Conservation (phyloP, 2,329 filamentous ascomycete species). For the Gaeumannomyces sp. region DNA sequence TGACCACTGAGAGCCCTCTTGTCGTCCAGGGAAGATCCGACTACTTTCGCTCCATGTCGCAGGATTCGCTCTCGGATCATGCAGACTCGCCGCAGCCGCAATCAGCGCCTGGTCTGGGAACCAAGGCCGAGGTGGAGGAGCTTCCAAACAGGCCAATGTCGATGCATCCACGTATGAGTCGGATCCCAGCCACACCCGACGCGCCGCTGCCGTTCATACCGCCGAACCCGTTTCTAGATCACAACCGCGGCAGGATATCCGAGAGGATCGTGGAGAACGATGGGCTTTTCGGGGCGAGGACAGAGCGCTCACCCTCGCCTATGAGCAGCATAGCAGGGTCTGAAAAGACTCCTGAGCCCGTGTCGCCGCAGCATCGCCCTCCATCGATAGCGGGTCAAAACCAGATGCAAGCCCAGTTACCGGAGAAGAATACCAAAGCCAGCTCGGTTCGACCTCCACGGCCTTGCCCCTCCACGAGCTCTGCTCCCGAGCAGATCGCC, state of each 20-base stretch:
- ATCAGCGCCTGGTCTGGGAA: conserved; percentile 34
- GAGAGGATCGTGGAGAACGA: conserved; percentile 33
- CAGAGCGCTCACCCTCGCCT: conserved; percentile 52
- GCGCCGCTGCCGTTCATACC: conserved; percentile 38
- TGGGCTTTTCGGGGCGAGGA: conserved; percentile 45
- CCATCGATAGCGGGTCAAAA: background rate
- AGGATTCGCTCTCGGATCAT: conserved; percentile 50
- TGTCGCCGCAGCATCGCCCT: conserved; percentile 12
- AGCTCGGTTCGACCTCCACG: conserved; percentile 42
- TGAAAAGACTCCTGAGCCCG: conserved; percentile 1
- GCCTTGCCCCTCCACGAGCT: conserved; percentile 44
- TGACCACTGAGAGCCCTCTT: conserved; percentile 77
- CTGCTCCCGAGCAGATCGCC: conserved; percentile 47
- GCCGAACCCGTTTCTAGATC: conserved; percentile 31
- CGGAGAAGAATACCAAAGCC: conserved; percentile 36
- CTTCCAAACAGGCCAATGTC: conserved; percentile 58
- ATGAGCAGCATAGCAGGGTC: conserved; percentile 31
- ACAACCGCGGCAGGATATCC: conserved; percentile 33
- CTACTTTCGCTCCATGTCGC: conserved; percentile 71
- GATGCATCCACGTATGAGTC: conserved; percentile 69
- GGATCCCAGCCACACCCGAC: conserved; percentile 46
- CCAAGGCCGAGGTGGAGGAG: conserved; percentile 53
- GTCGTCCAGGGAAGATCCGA: conserved; percentile 67
- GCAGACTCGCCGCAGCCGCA: conserved; percentile 27
- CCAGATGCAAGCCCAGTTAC: conserved; percentile 27